Evolutionary conservation across 1,139 yeast species (phyloP).

Genomic region (Schizosaccharomyces versatilis): DNA sequence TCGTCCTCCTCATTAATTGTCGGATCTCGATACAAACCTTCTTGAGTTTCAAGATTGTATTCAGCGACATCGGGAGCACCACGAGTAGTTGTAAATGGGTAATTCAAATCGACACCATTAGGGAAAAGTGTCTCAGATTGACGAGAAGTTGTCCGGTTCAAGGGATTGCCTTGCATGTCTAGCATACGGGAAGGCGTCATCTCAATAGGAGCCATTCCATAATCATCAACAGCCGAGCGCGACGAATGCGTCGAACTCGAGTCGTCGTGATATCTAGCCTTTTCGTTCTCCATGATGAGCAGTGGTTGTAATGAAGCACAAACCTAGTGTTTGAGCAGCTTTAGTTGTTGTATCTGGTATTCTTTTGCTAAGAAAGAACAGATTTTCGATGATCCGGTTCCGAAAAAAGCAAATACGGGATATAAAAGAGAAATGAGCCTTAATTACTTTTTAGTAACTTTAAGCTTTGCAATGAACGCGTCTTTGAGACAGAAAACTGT

Average conservation of each 20-base stretch:
- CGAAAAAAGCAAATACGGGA: too few species aligned
- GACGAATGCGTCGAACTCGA: neutral
- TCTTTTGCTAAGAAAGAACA: too few species aligned
- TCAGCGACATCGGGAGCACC: conserved; percentile 2
- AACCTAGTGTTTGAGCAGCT: too few species aligned
- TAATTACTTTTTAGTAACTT: too few species aligned
- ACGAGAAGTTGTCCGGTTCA: neutral
- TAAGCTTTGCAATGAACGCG: too few species aligned
- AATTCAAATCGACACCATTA: conserved; percentile 2
- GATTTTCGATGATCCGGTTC: too few species aligned
- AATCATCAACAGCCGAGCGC: neutral
- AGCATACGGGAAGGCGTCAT: neutral
- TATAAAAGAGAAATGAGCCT: too few species aligned
- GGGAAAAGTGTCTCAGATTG: conserved; percentile 2
- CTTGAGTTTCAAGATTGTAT: neutral
- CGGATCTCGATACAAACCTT: conserved; percentile 1
- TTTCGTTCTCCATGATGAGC: too few species aligned
- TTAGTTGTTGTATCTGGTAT: too few species aligned
- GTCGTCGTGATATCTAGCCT: too few species aligned
- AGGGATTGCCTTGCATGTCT: neutral
- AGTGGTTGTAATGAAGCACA: too few species aligned
- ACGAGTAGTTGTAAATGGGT: conserved; percentile 2
- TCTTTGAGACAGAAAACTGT: too few species aligned
- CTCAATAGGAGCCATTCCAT: neutral
- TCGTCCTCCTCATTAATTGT: conserved; percentile 1